Percentiles rank a stretch among this genome's conserved stretches.
Evolutionary conservation across 1,139 yeast species (phyloP).

Genomic region (Geotrichum citri-aurantii): DNA sequence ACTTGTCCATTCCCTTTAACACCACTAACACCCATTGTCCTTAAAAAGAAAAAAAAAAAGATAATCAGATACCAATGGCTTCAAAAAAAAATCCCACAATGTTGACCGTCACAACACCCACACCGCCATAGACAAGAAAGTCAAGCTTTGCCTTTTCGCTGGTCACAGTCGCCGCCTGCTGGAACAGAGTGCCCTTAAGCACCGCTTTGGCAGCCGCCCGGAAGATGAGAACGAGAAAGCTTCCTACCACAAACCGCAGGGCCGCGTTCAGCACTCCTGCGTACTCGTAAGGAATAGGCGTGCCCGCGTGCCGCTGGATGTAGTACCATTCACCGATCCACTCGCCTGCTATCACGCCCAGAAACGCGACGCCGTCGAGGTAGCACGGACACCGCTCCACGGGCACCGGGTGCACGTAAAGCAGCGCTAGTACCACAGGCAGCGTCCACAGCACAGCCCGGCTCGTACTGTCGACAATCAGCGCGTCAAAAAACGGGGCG

Average conservation of each 20-base stretch:
- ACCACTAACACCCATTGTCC: too few species aligned
- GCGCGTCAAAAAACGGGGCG: slow-evolving; percentile 16
- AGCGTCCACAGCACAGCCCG: slow-evolving; percentile 35
- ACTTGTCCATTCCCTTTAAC: too few species aligned
- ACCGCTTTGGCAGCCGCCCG: neutral
- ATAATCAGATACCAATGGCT: neutral
- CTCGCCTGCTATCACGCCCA: slow-evolving; percentile 80
- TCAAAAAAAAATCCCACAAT: neutral
- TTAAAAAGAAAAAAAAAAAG: too few species aligned
- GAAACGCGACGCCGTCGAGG: slow-evolving; percentile 90
- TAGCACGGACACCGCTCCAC: slow-evolving; percentile 94
- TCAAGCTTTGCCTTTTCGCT: neutral
- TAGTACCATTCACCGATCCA: slow-evolving; percentile 50
- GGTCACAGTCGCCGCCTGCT: neutral
- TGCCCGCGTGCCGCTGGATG: neutral
- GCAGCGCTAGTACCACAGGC: slow-evolving; percentile 39
- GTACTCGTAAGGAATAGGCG: slow-evolving; percentile 6
- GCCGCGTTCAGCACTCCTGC: neutral
- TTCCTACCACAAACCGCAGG: slow-evolving; percentile 54
- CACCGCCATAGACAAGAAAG: neutral
- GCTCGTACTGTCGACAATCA: slow-evolving; percentile 2
- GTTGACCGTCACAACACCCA: neutral
- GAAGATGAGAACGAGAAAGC: slow-evolving; percentile 39
- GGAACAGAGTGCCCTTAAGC: neutral
- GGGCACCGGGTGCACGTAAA: slow-evolving; percentile 75